Evolutionary conservation across 805 yeast species (phyloP).

Genomic region (Brettanomyces sp.): DNA sequence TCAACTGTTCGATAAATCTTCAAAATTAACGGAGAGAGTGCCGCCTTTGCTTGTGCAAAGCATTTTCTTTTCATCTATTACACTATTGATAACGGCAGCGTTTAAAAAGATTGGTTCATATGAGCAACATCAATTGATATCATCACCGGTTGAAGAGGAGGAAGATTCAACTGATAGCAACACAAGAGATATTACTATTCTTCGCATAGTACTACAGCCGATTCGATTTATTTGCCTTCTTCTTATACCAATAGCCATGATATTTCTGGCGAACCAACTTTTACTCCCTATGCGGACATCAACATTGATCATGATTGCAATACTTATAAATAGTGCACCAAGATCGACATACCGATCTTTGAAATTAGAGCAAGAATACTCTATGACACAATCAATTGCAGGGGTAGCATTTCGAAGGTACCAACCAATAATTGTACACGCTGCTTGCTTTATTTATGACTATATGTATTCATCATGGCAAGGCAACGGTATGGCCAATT

Average conservation of each 20-base stretch:
- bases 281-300: constrained; percentile 20
- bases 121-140: not conserved
- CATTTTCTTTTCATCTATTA: constrained; percentile 17
- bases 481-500: not conserved
- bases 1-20: not conserved
- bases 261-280: constrained; percentile 15
- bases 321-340: constrained; percentile 9
- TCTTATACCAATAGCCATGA: constrained; percentile 10
- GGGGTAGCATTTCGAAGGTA: constrained; percentile 6
- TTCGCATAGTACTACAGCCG: too few species aligned
- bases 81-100: constrained; percentile 4
- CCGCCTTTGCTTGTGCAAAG: constrained; percentile 8
- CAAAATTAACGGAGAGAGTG: not conserved
- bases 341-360: constrained; percentile 9
- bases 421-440: constrained; percentile 13
- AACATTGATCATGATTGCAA: constrained; percentile 15
- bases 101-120: not conserved
- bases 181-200: too few species aligned
- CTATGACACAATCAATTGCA: constrained; percentile 5
- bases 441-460: constrained; percentile 5
- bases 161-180: not conserved
- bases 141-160: not conserved
- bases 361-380: constrained; percentile 12
- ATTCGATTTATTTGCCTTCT: too few species aligned
- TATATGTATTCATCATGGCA: not conserved